A percentile compares a stretch with the other conserved stretches of the same genome.
Evolutionary conservation across 2,329 filamentous ascomycete species (phyloP).

Genomic region (Venturia aucupariae): DNA sequence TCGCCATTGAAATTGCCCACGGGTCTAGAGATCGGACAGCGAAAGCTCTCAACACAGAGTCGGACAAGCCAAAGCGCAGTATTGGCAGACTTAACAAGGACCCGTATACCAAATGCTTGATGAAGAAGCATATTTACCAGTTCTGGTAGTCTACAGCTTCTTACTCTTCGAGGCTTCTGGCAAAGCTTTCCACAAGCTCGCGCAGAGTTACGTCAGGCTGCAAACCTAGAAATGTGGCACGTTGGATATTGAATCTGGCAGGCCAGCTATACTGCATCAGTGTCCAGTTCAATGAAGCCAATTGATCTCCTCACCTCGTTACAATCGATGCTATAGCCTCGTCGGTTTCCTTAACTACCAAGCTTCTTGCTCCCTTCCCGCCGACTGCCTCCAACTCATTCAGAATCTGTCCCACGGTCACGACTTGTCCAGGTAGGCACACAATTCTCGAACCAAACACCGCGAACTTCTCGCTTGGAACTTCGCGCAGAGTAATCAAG

Average conservation of each 20-base stretch:
- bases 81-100: no score
- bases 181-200: neutral
- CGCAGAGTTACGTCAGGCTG: neutral
- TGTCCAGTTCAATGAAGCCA: conserved; percentile 43
- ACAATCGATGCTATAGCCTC: conserved; percentile 43
- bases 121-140: neutral
- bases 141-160: no score
- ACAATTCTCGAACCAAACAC: conserved; percentile 31
- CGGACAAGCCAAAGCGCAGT: no score
- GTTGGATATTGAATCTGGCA: neutral
- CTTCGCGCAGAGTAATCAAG: conserved; percentile 41
- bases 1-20: no score
- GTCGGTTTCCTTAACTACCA: conserved; percentile 45
- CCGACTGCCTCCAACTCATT: conserved; percentile 46
- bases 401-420: conserved; percentile 48
- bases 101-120: no score
- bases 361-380: conserved; percentile 41
- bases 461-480: conserved; percentile 41
- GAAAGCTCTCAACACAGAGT: no score
- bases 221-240: neutral
- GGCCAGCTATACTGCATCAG: neutral
- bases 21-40: no score
- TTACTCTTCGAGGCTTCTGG: neutral
- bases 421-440: conserved; percentile 45
- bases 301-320: conserved; percentile 47